Evolutionary conservation across 2,329 filamentous ascomycete species (phyloP).

Genomic region (Arthrobotrys megalospora): DNA sequence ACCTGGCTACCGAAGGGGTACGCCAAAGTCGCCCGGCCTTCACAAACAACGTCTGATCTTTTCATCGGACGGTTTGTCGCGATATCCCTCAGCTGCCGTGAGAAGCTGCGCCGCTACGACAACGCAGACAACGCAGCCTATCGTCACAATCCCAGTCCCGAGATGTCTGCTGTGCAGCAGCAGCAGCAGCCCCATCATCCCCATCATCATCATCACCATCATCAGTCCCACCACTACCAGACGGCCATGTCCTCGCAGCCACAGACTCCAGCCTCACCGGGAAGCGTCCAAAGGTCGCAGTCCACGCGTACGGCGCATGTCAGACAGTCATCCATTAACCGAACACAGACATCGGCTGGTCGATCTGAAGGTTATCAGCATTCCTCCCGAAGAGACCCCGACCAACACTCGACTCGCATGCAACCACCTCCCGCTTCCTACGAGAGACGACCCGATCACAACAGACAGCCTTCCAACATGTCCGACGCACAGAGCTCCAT

Average conservation of each 20-base stretch:
- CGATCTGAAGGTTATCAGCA: conserved; percentile 54
- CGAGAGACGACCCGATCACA: conserved; percentile 57
- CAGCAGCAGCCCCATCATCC: conserved; percentile 52
- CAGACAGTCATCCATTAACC: conserved; percentile 53
- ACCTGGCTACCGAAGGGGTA: not conserved
- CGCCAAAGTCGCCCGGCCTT: not conserved
- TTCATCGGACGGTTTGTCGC: conserved; percentile 15
- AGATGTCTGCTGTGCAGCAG: conserved; percentile 57
- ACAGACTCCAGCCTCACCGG: conserved; percentile 62
- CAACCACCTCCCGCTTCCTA: conserved; percentile 55
- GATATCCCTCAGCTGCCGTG: conserved; percentile 6
- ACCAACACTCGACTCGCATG: conserved; percentile 48
- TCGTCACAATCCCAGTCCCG: conserved; percentile 27
- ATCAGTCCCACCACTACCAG: conserved; percentile 67
- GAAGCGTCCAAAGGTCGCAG: conserved; percentile 51
- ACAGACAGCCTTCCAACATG: conserved; percentile 60
- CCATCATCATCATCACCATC: conserved; percentile 61
- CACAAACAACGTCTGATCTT: not conserved
- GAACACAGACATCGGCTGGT: conserved; percentile 45
- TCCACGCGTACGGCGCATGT: conserved; percentile 59
- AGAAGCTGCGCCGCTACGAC: conserved; percentile 10
- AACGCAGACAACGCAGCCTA: conserved; percentile 53
- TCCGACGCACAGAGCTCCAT: conserved; percentile 69
- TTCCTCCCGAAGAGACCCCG: conserved; percentile 49
- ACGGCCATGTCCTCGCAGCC: conserved; percentile 76